Conservation (phyloP, 2,329 filamentous ascomycete genomes). For the Fusarium circinatum region DNA sequence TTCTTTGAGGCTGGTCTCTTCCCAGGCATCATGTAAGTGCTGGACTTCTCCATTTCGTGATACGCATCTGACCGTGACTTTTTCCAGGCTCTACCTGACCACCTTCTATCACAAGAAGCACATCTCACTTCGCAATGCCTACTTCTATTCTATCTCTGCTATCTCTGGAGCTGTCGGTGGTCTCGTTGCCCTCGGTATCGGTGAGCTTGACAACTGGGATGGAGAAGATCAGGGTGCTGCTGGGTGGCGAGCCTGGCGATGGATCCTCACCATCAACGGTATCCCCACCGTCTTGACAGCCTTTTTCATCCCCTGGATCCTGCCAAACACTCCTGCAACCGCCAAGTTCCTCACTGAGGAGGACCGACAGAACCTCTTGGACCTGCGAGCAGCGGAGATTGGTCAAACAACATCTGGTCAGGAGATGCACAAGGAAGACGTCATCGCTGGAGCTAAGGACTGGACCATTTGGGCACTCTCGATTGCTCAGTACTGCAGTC, state of each 20-base stretch:
- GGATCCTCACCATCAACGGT: conserved; percentile 71
- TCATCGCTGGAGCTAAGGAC: conserved; percentile 53
- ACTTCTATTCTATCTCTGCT: conserved; percentile 69
- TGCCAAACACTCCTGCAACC: conserved; percentile 68
- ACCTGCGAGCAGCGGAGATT: conserved; percentile 60
- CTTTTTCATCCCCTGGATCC: conserved; percentile 62
- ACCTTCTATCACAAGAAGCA: conserved; percentile 72
- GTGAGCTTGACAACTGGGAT: conserved; percentile 11
- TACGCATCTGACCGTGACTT: accelerated
- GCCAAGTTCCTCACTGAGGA: conserved; percentile 50
- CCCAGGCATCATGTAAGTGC: conserved; percentile 53
- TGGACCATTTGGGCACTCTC: conserved; percentile 73
- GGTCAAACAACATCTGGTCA: conserved; percentile 35
- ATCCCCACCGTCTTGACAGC: conserved; percentile 59
- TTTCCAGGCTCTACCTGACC: conserved; percentile 59
- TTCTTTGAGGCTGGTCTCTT: conserved; percentile 61
- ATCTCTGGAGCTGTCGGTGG: conserved; percentile 72
- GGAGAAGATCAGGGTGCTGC: conserved; percentile 60
- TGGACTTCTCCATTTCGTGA: accelerated
- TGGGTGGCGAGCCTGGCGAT: conserved; percentile 71
- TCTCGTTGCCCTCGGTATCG: conserved; percentile 72
- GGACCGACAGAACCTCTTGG: conserved; percentile 59
- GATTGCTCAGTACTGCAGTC: conserved; percentile 68
- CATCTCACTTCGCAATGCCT: conserved; percentile 69
- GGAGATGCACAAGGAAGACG: conserved; percentile 43